Conservation (phyloP, 2,329 filamentous ascomycete genomes). For the Macrophomina phaseolina region DNA sequence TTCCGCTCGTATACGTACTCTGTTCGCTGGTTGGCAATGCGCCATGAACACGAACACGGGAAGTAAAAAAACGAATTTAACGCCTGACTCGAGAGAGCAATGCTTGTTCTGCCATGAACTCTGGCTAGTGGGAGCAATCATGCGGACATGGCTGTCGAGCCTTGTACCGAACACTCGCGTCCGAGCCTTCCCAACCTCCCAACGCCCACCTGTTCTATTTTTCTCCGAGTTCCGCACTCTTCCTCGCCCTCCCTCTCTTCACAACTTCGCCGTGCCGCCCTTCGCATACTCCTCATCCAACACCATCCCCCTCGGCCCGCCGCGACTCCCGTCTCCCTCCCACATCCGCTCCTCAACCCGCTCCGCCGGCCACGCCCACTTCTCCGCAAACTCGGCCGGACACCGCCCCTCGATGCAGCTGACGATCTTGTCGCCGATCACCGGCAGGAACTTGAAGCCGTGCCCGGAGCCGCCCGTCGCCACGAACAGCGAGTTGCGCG, state of each 20-base stretch:
- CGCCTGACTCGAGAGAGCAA: no score
- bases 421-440: conserved; percentile 61
- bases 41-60: not conserved
- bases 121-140: not conserved
- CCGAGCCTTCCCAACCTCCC: not conserved
- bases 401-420: conserved; percentile 54
- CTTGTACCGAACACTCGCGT: not conserved
- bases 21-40: not conserved
- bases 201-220: not conserved
- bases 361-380: conserved; percentile 62
- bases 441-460: conserved; percentile 67
- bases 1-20: conserved; percentile 8
- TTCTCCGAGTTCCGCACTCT: not conserved
- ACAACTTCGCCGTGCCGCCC: conserved; percentile 36
- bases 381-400: conserved; percentile 59
- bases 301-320: conserved; percentile 45
- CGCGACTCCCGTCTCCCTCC: conserved; percentile 46
- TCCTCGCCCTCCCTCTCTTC: not conserved
- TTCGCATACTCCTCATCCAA: conserved; percentile 49
- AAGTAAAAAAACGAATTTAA: no score
- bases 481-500: conserved; percentile 56
- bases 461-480: conserved; percentile 68
- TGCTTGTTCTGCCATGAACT: not conserved
- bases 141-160: not conserved
- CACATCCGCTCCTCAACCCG: conserved; percentile 43